phyloP scores from a whole-genome alignment of 1,284 basidiomycete genomes.

The Cutaneotrichosporon sp. region DNA sequence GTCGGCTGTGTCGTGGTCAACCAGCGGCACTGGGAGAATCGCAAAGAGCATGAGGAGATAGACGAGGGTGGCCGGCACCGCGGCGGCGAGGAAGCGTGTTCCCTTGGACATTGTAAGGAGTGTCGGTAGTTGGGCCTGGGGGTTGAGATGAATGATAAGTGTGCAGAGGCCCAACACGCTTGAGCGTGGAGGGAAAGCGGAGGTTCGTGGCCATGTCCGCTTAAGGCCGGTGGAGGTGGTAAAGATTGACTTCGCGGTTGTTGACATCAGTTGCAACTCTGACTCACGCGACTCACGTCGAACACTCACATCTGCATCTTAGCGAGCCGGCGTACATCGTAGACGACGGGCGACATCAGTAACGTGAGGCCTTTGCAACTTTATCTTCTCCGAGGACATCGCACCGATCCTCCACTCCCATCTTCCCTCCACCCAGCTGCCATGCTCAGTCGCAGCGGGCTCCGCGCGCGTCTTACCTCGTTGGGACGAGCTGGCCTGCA shows the following conservation, averaged over 20 bases:
- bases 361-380: too few relatives aligned
- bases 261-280: not conserved
- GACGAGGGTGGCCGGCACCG: conserved; percentile 55
- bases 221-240: not conserved
- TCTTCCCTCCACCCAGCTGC: not conserved
- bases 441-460: not conserved
- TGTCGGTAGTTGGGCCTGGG: not conserved
- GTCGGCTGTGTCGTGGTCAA: conserved; percentile 56
- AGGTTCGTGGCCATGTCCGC: not conserved
- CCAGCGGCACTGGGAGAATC: conserved; percentile 60
- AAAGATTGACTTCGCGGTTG: too few relatives aligned
- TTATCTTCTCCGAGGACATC: too few relatives aligned
- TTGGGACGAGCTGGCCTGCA: not conserved
- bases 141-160: not conserved
- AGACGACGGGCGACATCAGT: not conserved
- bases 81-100: conserved; percentile 58
- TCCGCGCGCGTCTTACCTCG: not conserved
- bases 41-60: conserved; percentile 63
- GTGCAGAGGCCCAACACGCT: not conserved
- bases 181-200: not conserved
- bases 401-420: not conserved
- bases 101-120: conserved; percentile 60
- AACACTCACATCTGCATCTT: too few relatives aligned
- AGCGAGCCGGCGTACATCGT: too few relatives aligned
- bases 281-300: not conserved